Evolutionary conservation across 2,329 filamentous ascomycete species (phyloP).

Genomic region (Aspergillus amoenus): DNA sequence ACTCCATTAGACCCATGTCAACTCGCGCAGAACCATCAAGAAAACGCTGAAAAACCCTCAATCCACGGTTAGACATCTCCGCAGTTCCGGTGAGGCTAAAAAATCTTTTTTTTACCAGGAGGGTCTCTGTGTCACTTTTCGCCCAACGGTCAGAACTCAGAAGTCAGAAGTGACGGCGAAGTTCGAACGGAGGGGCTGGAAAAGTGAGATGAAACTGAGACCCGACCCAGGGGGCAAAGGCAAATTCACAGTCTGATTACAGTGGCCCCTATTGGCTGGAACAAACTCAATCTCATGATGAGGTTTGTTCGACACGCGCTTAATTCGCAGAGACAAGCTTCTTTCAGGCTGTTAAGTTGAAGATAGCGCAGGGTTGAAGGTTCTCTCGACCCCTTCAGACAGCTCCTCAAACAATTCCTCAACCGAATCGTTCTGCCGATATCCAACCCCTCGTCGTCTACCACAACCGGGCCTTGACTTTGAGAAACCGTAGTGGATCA

Average conservation of each 20-base stretch:
- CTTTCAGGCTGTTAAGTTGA: too few species aligned
- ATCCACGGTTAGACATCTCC: neutral
- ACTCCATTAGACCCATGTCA: neutral
- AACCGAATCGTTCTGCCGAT: neutral
- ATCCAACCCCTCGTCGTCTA: neutral
- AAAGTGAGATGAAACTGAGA: neutral
- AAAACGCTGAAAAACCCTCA: neutral
- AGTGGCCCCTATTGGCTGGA: neutral
- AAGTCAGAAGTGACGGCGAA: neutral
- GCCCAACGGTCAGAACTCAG: neutral
- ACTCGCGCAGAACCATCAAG: neutral
- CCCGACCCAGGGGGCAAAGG: neutral
- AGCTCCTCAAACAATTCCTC: neutral
- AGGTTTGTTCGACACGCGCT: too few species aligned
- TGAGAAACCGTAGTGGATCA: neutral
- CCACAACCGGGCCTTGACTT: neutral
- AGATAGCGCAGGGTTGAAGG: neutral
- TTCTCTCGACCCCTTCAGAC: neutral
- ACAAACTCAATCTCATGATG: neutral
- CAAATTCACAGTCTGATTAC: neutral
- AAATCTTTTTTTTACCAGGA: neutral
- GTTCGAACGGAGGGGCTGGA: too few species aligned
- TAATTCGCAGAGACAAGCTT: too few species aligned
- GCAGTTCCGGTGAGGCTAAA: conserved; percentile 3
- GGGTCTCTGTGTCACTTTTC: neutral